Base-by-base conservation (phyloP, 305 asterid genomes). In the Fraxinus greggii region DNA sequence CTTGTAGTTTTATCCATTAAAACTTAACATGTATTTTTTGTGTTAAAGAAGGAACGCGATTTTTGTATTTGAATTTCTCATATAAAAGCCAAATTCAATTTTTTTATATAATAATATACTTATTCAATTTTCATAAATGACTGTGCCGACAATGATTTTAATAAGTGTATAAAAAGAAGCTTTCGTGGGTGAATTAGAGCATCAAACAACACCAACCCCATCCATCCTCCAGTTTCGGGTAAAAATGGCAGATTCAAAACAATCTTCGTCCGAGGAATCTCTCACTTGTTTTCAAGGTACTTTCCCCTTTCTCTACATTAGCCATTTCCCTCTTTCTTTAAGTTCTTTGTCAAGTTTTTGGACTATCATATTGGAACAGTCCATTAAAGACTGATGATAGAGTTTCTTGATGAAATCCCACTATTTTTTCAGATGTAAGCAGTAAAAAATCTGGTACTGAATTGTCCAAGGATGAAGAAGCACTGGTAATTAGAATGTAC, bases 401-500 rank as follows among this genome's bases (percentile, higher is more conserved):
- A 48, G 59, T 15, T 48, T 48, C 59, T 48, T 48, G 72, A 63
- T 1, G 6, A 63, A 63, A 63, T 63, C 33, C 31, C 31, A 3
- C 72, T 63, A 24, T 24, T 23, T 8, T 10, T 63, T 63, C 31
- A 63, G 72, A 63, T n/a, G 33, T 63, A 63, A 63, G 72, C 72
- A 63, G 72, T 63, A 24, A 24, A 24, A 23, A 63, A 23, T 24
- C 33, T 24, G 72, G 33, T 63, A 7, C 32, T 63, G 72, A 63
- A 63, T 3, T 63, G 33, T 63, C 72, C 31, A 63, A 63, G 28
- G 72, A 63, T 63, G 72, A 63, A 23, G 85, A 84, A 76, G 86
- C 79, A 7, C 75, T 88, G 42, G 79, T 84, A 21, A 26, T 81
- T 35, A 88, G 88, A 84, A 88, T 86, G 91, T 83, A 80, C 69